phyloP scores from a whole-genome alignment of 208 protist species.

The Leishmania lainsoni region DNA sequence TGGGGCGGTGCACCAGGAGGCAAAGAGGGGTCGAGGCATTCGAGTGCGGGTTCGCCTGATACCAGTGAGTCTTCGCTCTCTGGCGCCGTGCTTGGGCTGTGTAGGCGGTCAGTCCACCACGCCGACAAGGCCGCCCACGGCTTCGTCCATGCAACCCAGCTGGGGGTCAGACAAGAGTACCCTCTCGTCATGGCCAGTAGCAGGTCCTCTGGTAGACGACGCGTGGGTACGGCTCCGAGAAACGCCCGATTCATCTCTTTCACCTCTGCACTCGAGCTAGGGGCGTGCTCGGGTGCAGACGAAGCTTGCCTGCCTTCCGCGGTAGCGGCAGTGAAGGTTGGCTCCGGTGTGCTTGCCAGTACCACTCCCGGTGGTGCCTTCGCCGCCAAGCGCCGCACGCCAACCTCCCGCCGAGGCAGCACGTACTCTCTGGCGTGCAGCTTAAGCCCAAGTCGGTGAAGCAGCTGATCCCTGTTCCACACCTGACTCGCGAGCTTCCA shows the following conservation, averaged over 20 bases:
- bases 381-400: conserved; percentile 31
- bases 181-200: conserved; percentile 45
- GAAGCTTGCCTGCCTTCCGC: neutral
- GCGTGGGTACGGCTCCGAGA: conserved; percentile 1
- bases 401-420: conserved; percentile 59
- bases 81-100: neutral
- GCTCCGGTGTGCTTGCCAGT: conserved; percentile 9
- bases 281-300: neutral
- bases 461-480: conserved; percentile 85
- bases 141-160: conserved; percentile 81
- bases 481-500: conserved; percentile 57
- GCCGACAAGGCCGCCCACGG: conserved; percentile 67
- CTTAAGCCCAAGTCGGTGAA: conserved; percentile 80
- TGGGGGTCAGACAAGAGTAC: conserved; percentile 65
- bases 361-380: conserved; percentile 20
- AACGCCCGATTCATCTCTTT: conserved; percentile 7
- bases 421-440: conserved; percentile 40
- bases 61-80: neutral
- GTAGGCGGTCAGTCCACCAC: conserved; percentile 34
- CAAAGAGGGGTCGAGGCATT: neutral
- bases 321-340: neutral
- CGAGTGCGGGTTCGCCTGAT: neutral
- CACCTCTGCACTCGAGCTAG: neutral
- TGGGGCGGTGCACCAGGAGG: neutral
- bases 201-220: conserved; percentile 42